Base-by-base conservation (phyloP, 164 flowering plant genomes). In the Vitis labrusca region DNA sequence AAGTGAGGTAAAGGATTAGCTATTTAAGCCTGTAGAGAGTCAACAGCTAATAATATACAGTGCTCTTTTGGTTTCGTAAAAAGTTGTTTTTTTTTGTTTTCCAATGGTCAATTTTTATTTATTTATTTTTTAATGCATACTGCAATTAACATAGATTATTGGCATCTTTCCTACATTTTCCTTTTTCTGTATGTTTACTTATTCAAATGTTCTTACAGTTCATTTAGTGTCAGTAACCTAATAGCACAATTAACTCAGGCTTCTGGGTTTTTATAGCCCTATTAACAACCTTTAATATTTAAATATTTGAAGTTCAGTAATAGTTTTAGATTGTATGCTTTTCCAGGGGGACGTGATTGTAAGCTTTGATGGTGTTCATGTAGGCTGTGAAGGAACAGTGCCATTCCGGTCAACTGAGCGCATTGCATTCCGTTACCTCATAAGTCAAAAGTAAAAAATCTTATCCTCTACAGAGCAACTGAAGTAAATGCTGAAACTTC, bases 381-480 rank as follows among this genome's bases (percentile, higher is more conserved):
- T 95, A 51, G 97, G 99, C 61, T 83, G 84, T 74, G 99, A 95
- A 85, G 99, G 98, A 80, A 95, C 99, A 32, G 99, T 95, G 30
- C 99, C 98, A 57, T 95, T 93, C 66, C 90, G 97, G 63, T 81
- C 97, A 75, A 84, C 85, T 61, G 99, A 93, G 80, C 96, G 99
- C 66, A 93, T 95, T 80, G 97, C 99, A 60, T 95, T 93, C 76
- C 89, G 98, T 74, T 93, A 91, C 81, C 88, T 95, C 59, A 89
- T 95, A 70, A 93, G 98, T 85, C 96, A 93, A 82, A 95, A 91
- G 99, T 93, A 89, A 84, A 50, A 67, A n/a, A 7, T 9, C 51
- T 66, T 60, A 65, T 47, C 11, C 51, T 12, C 3, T 59, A 23
- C 27, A 5, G n/a, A 15, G 12, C 4, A 16, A 50, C 30, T 50